Evolutionary conservation across 2,329 filamentous ascomycete genomes (phyloP), one percentile per base, ranked within the genome.

Genomic region (Neonectria magnoliae): DNA sequence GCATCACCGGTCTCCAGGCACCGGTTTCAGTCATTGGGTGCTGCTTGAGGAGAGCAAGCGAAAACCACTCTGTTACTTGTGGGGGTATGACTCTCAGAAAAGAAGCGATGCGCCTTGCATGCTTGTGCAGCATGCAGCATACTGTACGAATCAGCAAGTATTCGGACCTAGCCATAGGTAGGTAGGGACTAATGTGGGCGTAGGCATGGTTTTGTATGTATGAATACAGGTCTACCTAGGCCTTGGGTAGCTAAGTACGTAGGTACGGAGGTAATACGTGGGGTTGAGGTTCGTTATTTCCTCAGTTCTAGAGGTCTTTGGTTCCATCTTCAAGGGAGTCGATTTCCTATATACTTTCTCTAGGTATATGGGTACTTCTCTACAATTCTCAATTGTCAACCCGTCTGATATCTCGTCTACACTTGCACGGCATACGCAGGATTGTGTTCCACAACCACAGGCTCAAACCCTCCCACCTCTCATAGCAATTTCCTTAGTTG

Each of bases 51-150:
- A 52, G 20, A 54, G 36, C 55, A 59, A 55, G 51, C 56, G 50
- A 55, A 38, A 51, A 54, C 48, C 33, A 58, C 61, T 31, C 53
- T 55, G 51, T 59, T 51, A 50, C 45, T 45, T 59, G 44, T 38
- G 61, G 54, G 41, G 48, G 54, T 48, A 25, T n/a, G 53, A 20
- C 33, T 16, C 61, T 59, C 44, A 44, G 51, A 55, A 48, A 25
- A 33, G 61, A 64, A 59, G 36, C 56, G 56, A 59, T 64, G 61
- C 51, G 29, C 55, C 61, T 59, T 64, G 56, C 61, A 64, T 64
- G 55, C 51, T 50, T 56, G 51, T 62, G 60, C 55, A 58, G 54
- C 50, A 57, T 59, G 61, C 50, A 45, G 18, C 47, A 42, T 56
- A 54, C 44, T 44, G 60, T 50, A 53, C 61, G n/a, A 58, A 48